These are phyloP conservation scores for Stevia rebaudiana DNA, from an alignment of 140 eudicot species.

Conservation along the genomic window DNA sequence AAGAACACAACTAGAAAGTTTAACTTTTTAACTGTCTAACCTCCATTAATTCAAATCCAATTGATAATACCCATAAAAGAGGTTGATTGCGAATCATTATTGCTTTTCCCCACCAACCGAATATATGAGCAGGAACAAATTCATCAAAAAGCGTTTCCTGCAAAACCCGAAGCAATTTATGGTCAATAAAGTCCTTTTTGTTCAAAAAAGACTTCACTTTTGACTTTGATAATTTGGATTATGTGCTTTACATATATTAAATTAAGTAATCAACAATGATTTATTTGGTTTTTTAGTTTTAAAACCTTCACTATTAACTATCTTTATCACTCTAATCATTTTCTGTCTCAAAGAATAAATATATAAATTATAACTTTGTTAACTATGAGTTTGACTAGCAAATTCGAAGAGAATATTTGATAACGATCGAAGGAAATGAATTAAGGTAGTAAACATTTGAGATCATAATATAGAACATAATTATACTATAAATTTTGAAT, in stretches of 20 bases:
- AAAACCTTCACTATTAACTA: constrained; percentile 1
- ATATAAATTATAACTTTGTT: too few species aligned
- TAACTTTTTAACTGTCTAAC: constrained; percentile 30
- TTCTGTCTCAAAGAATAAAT: too few species aligned
- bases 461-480: not conserved
- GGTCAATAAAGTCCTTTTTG: not conserved
- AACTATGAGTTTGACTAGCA: not conserved
- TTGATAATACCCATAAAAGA: constrained; percentile 88
- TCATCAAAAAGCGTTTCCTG: constrained; percentile 94
- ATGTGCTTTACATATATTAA: not conserved
- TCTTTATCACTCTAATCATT: not conserved
- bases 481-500: not conserved
- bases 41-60: constrained; percentile 98
- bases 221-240: not conserved
- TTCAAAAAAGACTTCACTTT: not conserved
- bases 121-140: constrained; percentile 85
- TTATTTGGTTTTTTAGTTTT: not conserved
- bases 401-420: not conserved
- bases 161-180: constrained; percentile 15
- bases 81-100: constrained; percentile 99
- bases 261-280: not conserved
- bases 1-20: constrained; percentile 8
- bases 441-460: not conserved
- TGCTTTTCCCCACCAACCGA: constrained; percentile 99
- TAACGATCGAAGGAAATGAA: not conserved